These are phyloP conservation scores for Candida insectalens DNA, from an alignment of 805 yeast genomes.

Conservation along the genomic window DNA sequence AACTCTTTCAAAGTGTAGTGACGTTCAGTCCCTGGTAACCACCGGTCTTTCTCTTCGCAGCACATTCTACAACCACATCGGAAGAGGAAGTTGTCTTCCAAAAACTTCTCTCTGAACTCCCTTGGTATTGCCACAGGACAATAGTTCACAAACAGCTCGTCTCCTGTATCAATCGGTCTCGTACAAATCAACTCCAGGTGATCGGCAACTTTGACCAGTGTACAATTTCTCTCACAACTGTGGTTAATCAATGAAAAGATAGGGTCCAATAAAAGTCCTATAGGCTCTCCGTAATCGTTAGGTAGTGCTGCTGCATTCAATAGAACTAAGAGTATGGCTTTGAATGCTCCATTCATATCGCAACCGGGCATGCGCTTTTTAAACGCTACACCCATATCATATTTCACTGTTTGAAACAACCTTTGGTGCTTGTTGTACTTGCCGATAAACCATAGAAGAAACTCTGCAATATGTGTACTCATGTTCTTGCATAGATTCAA, in stretches of 20 bases:
- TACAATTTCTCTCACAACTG: constrained; percentile 29
- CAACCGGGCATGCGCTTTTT: neutral
- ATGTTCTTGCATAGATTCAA: constrained; percentile 8
- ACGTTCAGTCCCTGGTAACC: no score
- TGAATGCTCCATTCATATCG: constrained; percentile 9
- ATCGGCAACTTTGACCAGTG: constrained; percentile 9
- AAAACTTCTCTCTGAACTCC: constrained; percentile 16
- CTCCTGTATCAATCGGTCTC: constrained; percentile 11
- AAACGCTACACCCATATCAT: constrained; percentile 8
- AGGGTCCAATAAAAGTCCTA: constrained; percentile 29
- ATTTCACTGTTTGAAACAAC: constrained; percentile 9
- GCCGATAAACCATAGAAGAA: constrained; percentile 2
- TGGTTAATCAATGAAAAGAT: constrained; percentile 29
- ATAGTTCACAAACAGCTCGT: constrained; percentile 25
- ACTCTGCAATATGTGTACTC: constrained; percentile 14
- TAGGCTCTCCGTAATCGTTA: constrained; percentile 18
- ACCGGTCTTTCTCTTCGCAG: constrained; percentile 14
- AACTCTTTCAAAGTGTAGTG: no score
- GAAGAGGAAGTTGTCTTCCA: constrained; percentile 25
- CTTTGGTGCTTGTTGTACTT: constrained; percentile 4
- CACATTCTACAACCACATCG: constrained; percentile 25
- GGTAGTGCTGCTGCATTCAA: constrained; percentile 23
- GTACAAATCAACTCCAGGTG: constrained; percentile 15
- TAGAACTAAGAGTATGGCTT: constrained; percentile 11
- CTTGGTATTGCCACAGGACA: constrained; percentile 20